Conservation (phyloP, 768 basidiomycete genomes). For the Termitomyces sp. region DNA sequence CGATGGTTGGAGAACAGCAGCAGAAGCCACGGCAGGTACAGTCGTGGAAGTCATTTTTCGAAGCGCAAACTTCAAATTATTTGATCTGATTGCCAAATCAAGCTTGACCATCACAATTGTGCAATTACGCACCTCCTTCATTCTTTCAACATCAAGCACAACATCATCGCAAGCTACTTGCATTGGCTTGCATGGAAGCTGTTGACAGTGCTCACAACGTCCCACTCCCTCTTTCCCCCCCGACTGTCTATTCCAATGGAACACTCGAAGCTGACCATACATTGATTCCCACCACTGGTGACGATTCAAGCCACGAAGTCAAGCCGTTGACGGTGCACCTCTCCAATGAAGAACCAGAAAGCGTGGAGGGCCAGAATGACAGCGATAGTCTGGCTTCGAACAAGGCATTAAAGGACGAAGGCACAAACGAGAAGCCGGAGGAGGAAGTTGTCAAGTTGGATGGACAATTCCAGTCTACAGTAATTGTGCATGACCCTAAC, state of each 20-base stretch:
- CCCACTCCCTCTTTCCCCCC: constrained; percentile 20
- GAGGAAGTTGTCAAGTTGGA: background rate
- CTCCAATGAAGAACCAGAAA: background rate
- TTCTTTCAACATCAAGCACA: constrained; percentile 8
- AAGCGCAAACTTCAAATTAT: constrained; percentile 1
- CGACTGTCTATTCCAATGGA: constrained; percentile 2
- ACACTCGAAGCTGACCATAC: constrained; percentile 4
- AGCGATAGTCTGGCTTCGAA: background rate
- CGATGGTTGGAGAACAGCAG: constrained; percentile 74
- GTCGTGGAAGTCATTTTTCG: constrained; percentile 11
- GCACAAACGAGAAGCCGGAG: background rate
- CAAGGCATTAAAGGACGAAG: background rate
- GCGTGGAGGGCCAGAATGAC: background rate
- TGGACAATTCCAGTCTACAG: background rate
- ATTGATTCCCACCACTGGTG: constrained; percentile 1
- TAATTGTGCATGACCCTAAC: background rate
- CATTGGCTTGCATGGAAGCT: constrained; percentile 15
- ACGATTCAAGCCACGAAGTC: constrained; percentile 4
- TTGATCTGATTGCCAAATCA: constrained; percentile 8
- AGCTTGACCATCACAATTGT: constrained; percentile 1
- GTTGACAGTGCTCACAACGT: constrained; percentile 16
- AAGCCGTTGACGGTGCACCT: background rate
- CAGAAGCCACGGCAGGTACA: constrained; percentile 57
- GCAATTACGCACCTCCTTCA: constrained; percentile 4
- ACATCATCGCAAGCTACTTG: constrained; percentile 7